Evolutionary conservation across 768 basidiomycete genomes (phyloP).

Genomic region (Russula lepida): DNA sequence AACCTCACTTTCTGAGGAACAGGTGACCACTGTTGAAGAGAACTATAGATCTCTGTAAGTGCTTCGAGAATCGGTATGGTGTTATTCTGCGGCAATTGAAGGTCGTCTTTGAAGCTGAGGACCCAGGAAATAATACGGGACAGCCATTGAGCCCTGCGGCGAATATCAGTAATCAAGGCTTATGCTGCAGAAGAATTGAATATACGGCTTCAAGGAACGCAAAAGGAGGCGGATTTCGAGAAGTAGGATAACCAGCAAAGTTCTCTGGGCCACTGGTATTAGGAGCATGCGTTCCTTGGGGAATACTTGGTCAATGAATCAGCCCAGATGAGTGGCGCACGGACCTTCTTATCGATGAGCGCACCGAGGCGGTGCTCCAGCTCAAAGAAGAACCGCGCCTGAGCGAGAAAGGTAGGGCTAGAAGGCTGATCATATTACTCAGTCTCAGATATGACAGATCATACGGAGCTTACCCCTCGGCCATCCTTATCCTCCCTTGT

Average conservation of each 20-base stretch:
- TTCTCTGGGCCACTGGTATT: constrained; percentile 49
- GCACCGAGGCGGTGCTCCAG: constrained; percentile 17
- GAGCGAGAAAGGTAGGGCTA: constrained; percentile 4
- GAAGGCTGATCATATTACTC: constrained; percentile 7
- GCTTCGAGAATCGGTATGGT: not conserved
- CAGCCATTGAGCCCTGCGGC: constrained; percentile 41
- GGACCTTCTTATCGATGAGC: constrained; percentile 11
- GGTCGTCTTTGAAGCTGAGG: constrained; percentile 23
- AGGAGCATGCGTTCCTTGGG: constrained; percentile 44
- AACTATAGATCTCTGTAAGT: constrained; percentile 5
- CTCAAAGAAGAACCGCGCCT: constrained; percentile 20
- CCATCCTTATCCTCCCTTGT: constrained; percentile 37
- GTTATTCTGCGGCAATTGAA: not conserved
- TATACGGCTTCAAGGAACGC: constrained; percentile 56
- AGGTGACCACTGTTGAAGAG: constrained; percentile 9
- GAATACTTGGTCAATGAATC: not conserved
- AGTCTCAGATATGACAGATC: not conserved
- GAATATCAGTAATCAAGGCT: not conserved
- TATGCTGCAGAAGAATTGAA: not conserved
- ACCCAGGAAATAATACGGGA: constrained; percentile 39
- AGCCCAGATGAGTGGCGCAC: not conserved
- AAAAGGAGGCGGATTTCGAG: constrained; percentile 56
- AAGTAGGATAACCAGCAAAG: constrained; percentile 53
- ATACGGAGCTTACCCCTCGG: constrained; percentile 23
- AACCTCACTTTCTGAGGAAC: constrained; percentile 10